phyloP scores from a whole-genome alignment of 495 filamentous ascomycete species.

The Penicillium dipodomyicola region DNA sequence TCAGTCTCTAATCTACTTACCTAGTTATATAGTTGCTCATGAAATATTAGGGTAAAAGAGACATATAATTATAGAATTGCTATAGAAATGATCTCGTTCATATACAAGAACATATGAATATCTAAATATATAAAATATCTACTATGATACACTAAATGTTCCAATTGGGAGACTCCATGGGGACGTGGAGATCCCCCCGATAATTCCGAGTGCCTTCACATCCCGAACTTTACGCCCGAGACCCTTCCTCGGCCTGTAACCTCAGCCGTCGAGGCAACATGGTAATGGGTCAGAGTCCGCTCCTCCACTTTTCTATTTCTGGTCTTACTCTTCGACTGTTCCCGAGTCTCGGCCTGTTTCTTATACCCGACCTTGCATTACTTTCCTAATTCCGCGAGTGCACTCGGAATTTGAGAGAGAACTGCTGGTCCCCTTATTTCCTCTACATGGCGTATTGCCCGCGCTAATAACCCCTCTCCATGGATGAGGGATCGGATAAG shows the following conservation, averaged over 20 bases:
- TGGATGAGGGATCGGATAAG: conserved; percentile 49
- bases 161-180: neutral
- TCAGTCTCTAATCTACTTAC: too few relatives aligned
- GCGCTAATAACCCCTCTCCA: conserved; percentile 32
- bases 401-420: neutral
- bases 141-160: too few relatives aligned
- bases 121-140: too few relatives aligned
- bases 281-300: neutral
- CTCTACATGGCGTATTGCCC: conserved; percentile 29
- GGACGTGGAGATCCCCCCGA: neutral
- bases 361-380: neutral
- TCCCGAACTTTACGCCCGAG: conserved; percentile 4
- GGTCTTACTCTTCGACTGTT: neutral
- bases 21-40: too few relatives aligned
- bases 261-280: neutral
- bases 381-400: neutral
- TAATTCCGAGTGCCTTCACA: neutral
- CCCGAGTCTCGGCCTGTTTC: neutral
- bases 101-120: too few relatives aligned
- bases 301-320: neutral
- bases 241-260: neutral
- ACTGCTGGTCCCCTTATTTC: too few relatives aligned
- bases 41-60: too few relatives aligned
- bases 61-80: too few relatives aligned
- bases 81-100: too few relatives aligned